A percentile compares a stretch with the other conserved stretches of the same genome.
Conservation (phyloP, 352 stramenopile species). For the Aphanomyces euteiches region DNA sequence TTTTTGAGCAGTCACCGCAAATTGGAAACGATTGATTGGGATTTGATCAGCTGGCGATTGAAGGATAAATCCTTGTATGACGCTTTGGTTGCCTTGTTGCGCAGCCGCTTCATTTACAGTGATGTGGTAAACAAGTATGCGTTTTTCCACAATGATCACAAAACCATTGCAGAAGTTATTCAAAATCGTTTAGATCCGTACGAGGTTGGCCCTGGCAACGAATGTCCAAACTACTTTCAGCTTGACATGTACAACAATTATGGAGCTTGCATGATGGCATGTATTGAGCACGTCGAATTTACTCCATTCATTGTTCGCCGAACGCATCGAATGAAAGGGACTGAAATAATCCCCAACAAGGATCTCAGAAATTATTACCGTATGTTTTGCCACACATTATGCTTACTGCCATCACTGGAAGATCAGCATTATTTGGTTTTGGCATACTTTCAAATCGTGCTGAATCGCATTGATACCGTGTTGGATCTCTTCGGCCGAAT, state of each 20-base stretch:
- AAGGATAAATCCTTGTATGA: conserved; percentile 41
- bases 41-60: conserved; percentile 46
- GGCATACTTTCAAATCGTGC: conserved; percentile 48
- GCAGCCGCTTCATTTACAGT: conserved; percentile 42
- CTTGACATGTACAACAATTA: neutral
- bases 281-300: conserved; percentile 17
- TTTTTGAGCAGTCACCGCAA: conserved; percentile 37
- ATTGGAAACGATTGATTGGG: conserved; percentile 38
- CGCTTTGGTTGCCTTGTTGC: conserved; percentile 38
- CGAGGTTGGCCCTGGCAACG: conserved; percentile 2
- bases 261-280: neutral
- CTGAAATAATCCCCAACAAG: conserved; percentile 34
- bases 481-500: conserved; percentile 40
- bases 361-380: conserved; percentile 43
- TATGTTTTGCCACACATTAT: conserved; percentile 43
- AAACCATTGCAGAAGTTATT: conserved; percentile 36
- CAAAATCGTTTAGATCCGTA: neutral
- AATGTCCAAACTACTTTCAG: neutral
- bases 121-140: conserved; percentile 51
- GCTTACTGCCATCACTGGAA: conserved; percentile 33
- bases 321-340: neutral
- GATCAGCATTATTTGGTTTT: conserved; percentile 44
- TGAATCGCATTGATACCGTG: conserved; percentile 42
- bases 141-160: conserved; percentile 44
- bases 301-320: conserved; percentile 7